Conservation (phyloP, 1,139 yeast species). For the Magnusiomyces tetraspermus region DNA sequence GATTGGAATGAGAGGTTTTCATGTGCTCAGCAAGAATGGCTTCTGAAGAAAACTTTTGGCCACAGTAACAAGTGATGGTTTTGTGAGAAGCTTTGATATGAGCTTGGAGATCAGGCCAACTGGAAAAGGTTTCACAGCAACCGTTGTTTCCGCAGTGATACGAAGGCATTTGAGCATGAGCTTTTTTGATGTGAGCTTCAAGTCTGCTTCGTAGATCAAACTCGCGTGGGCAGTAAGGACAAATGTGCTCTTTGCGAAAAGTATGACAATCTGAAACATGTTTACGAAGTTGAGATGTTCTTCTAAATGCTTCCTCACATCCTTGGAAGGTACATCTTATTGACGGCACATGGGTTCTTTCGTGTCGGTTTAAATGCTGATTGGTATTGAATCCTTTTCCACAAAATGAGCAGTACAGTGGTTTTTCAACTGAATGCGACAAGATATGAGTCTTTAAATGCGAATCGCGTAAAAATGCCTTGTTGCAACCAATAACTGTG, state of each 20-base stretch:
- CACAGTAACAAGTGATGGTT: conserved; percentile 51
- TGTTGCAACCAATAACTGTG: conserved; percentile 43
- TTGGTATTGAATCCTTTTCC: conserved; percentile 72
- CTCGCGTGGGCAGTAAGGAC: conserved; percentile 30
- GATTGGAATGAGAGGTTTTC: conserved; percentile 1
- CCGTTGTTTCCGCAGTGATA: conserved; percentile 46
- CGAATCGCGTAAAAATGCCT: conserved; percentile 61
- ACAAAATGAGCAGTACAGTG: conserved; percentile 66
- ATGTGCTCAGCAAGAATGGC: conserved; percentile 64
- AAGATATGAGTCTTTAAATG: conserved; percentile 69
- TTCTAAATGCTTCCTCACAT: conserved; percentile 61
- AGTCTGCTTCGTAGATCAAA: conserved; percentile 30
- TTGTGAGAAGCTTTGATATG: conserved; percentile 73
- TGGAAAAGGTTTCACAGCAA: conserved; percentile 57
- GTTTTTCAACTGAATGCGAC: conserved; percentile 51
- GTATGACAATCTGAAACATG: conserved; percentile 58
- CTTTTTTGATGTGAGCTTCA: conserved; percentile 27
- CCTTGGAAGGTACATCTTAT: conserved; percentile 51
- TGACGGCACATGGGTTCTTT: conserved; percentile 62
- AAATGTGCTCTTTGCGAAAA: conserved; percentile 24
- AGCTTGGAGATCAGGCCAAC: conserved; percentile 67
- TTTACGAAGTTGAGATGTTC: conserved; percentile 68
- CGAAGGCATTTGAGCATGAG: conserved; percentile 17
- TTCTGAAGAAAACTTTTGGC: conserved; percentile 72
- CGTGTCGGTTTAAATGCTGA: conserved; percentile 82